Evolutionary conservation across 2,329 filamentous ascomycete genomes (phyloP).

Genomic region (Fusarium palustre): DNA sequence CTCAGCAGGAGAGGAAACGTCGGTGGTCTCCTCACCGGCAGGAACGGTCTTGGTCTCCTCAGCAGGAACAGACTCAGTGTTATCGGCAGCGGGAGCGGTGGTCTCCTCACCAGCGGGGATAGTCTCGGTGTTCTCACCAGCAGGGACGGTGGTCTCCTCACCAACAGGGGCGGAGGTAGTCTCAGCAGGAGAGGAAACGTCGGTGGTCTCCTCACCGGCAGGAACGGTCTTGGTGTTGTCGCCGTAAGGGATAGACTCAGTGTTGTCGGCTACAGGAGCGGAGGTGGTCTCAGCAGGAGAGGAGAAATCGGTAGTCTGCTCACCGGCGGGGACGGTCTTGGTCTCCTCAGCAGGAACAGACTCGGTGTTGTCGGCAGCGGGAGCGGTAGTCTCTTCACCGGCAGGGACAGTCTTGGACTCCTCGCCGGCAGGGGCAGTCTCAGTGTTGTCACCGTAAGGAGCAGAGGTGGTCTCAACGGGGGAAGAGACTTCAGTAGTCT

Average conservation of each 20-base stretch:
- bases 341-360: slow-evolving; percentile 29
- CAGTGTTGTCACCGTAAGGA: slow-evolving; percentile 40
- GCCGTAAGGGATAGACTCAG: slow-evolving; percentile 48
- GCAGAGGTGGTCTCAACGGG: slow-evolving; percentile 33
- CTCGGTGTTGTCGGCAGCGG: slow-evolving; percentile 17
- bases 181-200: too few relatives aligned
- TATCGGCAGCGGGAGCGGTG: too few relatives aligned
- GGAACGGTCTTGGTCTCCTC: slow-evolving; percentile 29
- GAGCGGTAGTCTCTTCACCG: slow-evolving; percentile 28
- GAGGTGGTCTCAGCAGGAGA: slow-evolving; percentile 29
- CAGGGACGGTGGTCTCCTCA: slow-evolving; percentile 51
- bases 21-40: slow-evolving; percentile 7
- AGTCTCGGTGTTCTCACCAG: slow-evolving; percentile 59
- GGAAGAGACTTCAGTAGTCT: slow-evolving; percentile 18
- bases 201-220: neutral
- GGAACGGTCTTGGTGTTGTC: slow-evolving; percentile 29
- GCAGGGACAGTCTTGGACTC: slow-evolving; percentile 50
- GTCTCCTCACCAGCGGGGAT: slow-evolving; percentile 23
- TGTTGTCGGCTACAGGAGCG: slow-evolving; percentile 54
- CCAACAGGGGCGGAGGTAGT: neutral
- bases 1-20: slow-evolving; percentile 7
- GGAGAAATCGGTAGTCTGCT: slow-evolving; percentile 22
- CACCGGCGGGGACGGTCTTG: slow-evolving; percentile 29
- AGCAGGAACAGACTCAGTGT: slow-evolving; percentile 6
- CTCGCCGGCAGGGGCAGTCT: slow-evolving; percentile 59